Evolutionary conservation across 352 stramenopile genomes (phyloP), one percentile per base, ranked within the genome.

Genomic region (Globisporangium paddicum): DNA sequence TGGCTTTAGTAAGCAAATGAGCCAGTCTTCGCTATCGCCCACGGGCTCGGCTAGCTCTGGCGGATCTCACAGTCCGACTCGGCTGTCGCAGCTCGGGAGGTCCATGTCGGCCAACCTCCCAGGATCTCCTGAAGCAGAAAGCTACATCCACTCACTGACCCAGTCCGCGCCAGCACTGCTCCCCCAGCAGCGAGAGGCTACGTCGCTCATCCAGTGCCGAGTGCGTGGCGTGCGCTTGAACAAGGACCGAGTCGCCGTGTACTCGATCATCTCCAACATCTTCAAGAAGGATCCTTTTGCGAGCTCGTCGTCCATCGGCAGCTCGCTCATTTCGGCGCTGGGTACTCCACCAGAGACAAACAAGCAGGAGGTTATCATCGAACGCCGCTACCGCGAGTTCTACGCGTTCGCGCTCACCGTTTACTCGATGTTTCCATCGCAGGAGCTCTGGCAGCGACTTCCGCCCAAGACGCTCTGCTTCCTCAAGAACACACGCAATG

Each of bases 321-420:
- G 28, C 10, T 40, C 55, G 1, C 58, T 64, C 32, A 52, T 46
- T 13, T 58, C 48, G 14, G 44, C 58, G 10, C 44, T 63, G 7
- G 45, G 30, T 14, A 35, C 28, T 2, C 9, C 49, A 3, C 42
- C 60, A 1, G 18, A 34, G 9, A 50, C 41, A 32, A 44, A 10
- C 4, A 69, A 28, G 18, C 38, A 65, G 19, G 69, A 82, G 51
- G 63, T 83, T 52, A 71, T 79, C 38, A 67, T 90, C 42, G 82
- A 92, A 54, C 68, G 82, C 10, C 72, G 82, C 10, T 92, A 90
- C 62, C 79, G 79, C 23, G 82, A 92, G 60, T 92, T 92, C 51
- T 89, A 90, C 60, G 73, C 71, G 14, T 87, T 92, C 23, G 82
- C 82, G 10, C 63, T 79, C 38, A 66, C 71, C 0, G 66, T 89